phyloP scores from a whole-genome alignment of 805 yeast species.

The Saccharomycopsis olivae region DNA sequence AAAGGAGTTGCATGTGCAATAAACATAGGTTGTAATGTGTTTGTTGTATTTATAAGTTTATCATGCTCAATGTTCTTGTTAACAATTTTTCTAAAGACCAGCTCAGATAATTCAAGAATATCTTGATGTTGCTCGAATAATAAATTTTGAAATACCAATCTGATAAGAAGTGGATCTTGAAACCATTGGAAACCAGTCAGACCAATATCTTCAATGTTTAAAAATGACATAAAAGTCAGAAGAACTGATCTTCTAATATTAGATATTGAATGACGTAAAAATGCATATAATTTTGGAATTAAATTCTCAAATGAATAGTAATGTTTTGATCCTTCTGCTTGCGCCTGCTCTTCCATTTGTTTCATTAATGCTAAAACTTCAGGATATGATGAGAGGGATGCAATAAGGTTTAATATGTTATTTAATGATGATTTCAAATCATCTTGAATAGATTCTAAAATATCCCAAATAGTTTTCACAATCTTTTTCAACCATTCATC shows the following conservation, averaged over 20 bases:
- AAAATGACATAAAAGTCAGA: constrained; percentile 67
- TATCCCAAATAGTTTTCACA: constrained; percentile 78
- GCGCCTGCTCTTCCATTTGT: constrained; percentile 32
- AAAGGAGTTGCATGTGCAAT: constrained; percentile 48
- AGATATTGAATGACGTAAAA: constrained; percentile 84
- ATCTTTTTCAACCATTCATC: constrained; percentile 15
- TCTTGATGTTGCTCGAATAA: constrained; percentile 79
- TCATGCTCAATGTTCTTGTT: constrained; percentile 29
- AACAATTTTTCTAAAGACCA: constrained; percentile 50
- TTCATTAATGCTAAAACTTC: constrained; percentile 61
- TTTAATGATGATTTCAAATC: constrained; percentile 94
- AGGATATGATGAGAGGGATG: constrained; percentile 74
- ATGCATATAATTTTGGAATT: constrained; percentile 89
- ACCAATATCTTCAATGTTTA: constrained; percentile 35
- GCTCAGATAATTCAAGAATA: constrained; percentile 51
- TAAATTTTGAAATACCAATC: constrained; percentile 79
- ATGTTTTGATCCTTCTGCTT: neutral
- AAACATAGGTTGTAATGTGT: constrained; percentile 39
- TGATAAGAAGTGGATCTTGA: constrained; percentile 63
- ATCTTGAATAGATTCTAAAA: constrained; percentile 74
- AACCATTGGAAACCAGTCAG: constrained; percentile 38
- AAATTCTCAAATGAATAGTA: constrained; percentile 52
- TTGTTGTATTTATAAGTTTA: constrained; percentile 21
- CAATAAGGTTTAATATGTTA: constrained; percentile 87
- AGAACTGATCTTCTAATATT: constrained; percentile 85